Evolutionary conservation across 1,284 basidiomycete genomes (phyloP).

Genomic region (Apiotrichum montevideense): DNA sequence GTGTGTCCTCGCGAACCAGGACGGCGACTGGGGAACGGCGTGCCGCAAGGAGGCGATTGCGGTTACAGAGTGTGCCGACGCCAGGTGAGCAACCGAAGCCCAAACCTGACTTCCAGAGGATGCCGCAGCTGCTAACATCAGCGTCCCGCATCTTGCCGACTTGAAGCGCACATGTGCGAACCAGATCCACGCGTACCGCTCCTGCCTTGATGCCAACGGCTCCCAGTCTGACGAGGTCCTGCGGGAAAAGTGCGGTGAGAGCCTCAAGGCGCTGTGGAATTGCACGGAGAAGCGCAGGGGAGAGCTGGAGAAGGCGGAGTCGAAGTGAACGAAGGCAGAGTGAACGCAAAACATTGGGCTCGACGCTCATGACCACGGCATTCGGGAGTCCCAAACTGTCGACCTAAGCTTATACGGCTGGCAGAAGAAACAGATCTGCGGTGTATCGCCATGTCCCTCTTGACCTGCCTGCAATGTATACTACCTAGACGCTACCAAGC

Average conservation of each 20-base stretch:
- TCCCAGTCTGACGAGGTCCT: conserved; percentile 29
- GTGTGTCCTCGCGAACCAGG: conserved; percentile 41
- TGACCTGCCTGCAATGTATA: no score
- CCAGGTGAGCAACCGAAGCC: conserved; percentile 21
- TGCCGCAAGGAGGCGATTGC: conserved; percentile 36
- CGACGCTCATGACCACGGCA: no score
- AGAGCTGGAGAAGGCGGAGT: background rate
- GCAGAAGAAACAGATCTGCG: no score
- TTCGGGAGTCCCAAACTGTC: no score
- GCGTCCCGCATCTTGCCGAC: conserved; percentile 40
- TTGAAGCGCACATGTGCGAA: conserved; percentile 35
- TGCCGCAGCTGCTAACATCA: conserved; percentile 3
- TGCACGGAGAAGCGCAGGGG: conserved; percentile 31
- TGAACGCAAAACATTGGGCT: background rate
- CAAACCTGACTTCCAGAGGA: background rate
- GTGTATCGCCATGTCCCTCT: no score
- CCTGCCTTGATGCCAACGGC: conserved; percentile 35
- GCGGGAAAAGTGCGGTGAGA: conserved; percentile 24
- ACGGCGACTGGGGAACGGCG: conserved; percentile 37
- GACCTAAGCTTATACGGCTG: no score
- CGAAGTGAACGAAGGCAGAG: background rate
- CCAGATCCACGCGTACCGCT: conserved; percentile 34
- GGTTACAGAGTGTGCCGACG: conserved; percentile 40
- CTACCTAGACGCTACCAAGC: no score
- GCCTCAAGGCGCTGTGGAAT: conserved; percentile 41